Percentiles rank a stretch among this genome's conserved stretches.
These are phyloP conservation scores for Trichophyton rubrum DNA, from an alignment of 2,329 filamentous ascomycete species.

Conservation along the genomic window DNA sequence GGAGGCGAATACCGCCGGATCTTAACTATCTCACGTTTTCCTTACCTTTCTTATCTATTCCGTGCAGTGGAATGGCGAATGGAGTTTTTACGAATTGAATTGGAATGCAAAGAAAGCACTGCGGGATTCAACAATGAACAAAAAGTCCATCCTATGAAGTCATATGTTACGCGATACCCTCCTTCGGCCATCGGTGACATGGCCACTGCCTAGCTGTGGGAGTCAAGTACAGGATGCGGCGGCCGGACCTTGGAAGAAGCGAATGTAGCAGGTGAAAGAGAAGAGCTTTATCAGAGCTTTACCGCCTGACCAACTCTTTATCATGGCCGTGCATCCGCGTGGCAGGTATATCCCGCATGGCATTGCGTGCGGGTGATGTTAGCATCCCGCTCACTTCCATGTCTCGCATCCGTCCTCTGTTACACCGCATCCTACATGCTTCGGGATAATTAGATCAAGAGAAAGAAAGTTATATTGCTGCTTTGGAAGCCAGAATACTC, in stretches of 20 bases:
- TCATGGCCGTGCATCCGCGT: neutral
- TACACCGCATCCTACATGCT: neutral
- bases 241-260: no score
- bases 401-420: neutral
- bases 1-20: neutral
- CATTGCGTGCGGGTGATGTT: neutral
- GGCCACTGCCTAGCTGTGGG: neutral
- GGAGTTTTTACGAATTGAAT: slow-evolving; percentile 5
- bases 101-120: neutral
- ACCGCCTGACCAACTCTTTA: neutral
- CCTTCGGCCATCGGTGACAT: neutral
- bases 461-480: neutral
- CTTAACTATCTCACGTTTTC: neutral
- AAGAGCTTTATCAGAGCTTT: neutral
- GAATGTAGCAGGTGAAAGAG: no score
- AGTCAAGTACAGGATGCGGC: neutral
- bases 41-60: neutral
- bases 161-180: neutral
- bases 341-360: neutral
- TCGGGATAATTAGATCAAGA: neutral
- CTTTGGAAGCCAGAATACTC: neutral
- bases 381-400: neutral
- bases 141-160: neutral
- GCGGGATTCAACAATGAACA: neutral
- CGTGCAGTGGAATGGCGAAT: slow-evolving; percentile 4